phyloP scores from a whole-genome alignment of 495 filamentous ascomycete species.

The Penicillium desertorum region DNA sequence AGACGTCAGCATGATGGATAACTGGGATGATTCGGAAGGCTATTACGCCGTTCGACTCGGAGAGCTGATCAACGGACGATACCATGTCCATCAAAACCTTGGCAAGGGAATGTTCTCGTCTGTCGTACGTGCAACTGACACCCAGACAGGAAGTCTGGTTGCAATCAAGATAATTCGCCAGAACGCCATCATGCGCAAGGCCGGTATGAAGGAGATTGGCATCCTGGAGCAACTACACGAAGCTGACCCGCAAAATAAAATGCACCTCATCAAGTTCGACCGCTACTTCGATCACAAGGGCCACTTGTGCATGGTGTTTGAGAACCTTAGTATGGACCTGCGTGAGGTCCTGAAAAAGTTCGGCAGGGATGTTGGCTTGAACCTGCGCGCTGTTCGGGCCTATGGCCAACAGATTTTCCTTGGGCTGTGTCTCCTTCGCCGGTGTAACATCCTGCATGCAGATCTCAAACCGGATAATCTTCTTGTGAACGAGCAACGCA shows the following conservation, averaged over 20 bases:
- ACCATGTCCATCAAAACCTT: conserved; percentile 82
- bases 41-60: conserved; percentile 92
- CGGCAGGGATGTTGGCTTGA: conserved; percentile 89
- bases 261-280: conserved; percentile 85
- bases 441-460: conserved; percentile 90
- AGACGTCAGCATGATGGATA: conserved; percentile 82
- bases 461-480: conserved; percentile 98
- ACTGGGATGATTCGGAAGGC: conserved; percentile 89
- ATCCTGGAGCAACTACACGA: conserved; percentile 81
- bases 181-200: conserved; percentile 90
- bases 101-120: conserved; percentile 95
- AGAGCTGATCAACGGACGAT: conserved; percentile 83
- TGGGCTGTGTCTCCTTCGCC: conserved; percentile 78
- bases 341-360: conserved; percentile 96
- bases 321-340: conserved; percentile 88
- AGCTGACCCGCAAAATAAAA: conserved; percentile 86
- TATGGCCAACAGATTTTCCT: conserved; percentile 96
- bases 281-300: conserved; percentile 89
- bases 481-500: conserved; percentile 81
- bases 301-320: conserved; percentile 95
- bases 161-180: conserved; percentile 95
- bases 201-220: conserved; percentile 90
- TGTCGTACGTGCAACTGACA: conserved; percentile 87
- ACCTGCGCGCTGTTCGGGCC: conserved; percentile 75
- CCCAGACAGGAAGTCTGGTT: conserved; percentile 65